Conservation (phyloP, 2,329 filamentous ascomycete genomes). For the Xylariales sp. region DNA sequence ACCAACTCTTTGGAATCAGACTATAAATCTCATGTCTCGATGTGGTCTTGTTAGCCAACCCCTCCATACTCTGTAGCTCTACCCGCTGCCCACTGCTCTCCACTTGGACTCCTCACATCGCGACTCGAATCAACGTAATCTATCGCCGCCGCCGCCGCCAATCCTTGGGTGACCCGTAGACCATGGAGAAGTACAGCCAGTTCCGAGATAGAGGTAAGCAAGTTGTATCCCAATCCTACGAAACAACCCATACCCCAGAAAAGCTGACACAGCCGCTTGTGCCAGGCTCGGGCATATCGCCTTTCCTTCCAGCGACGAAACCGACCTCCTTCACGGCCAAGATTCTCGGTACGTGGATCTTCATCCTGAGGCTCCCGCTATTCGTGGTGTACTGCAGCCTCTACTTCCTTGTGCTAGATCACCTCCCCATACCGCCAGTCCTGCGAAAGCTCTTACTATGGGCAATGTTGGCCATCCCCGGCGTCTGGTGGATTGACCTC, state of each 20-base stretch:
- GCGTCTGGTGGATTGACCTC: slow-evolving; percentile 98
- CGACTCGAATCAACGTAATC: neutral
- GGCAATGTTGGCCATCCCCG: slow-evolving; percentile 86
- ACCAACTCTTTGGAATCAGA: neutral
- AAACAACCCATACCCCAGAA: slow-evolving; percentile 15
- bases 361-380: slow-evolving; percentile 82
- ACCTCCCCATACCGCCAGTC: slow-evolving; percentile 73
- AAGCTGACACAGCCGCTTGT: neutral
- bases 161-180: neutral
- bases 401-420: slow-evolving; percentile 86
- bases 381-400: slow-evolving; percentile 73
- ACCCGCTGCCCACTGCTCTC: neutral
- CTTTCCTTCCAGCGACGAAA: slow-evolving; percentile 86
- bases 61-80: slow-evolving; percentile 1
- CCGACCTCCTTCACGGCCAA: slow-evolving; percentile 71
- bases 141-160: neutral
- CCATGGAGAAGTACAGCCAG: slow-evolving; percentile 95
- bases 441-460: slow-evolving; percentile 87
- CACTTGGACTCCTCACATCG: neutral
- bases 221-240: neutral
- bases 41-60: slow-evolving; percentile 24
- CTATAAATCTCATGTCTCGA: slow-evolving; percentile 1
- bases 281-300: slow-evolving; percentile 91
- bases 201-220: slow-evolving; percentile 85
- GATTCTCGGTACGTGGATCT: slow-evolving; percentile 76